Evolutionary conservation across 495 filamentous ascomycete genomes (phyloP), one percentile per base, ranked within the genome.

Genomic region (Penicillium simplicissimum): DNA sequence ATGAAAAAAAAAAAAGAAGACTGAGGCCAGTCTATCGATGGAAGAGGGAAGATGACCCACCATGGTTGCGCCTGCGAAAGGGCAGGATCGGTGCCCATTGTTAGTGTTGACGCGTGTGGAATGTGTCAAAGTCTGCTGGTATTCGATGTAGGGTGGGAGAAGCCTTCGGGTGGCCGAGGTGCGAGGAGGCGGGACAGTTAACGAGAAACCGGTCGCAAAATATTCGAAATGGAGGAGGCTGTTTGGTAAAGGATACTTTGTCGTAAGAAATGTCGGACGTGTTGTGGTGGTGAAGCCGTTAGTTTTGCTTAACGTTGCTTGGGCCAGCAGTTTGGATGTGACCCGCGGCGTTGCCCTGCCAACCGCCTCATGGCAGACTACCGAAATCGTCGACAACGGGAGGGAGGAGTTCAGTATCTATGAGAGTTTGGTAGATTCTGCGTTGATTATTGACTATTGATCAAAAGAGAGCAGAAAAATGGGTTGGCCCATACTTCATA

Each of bases 61-160:
- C 64, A 55, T 65, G 48, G 23, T 59, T 69, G 69, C 25, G 65
- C 57, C 58, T 58, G 66, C 47, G 64, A 42, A 40, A 52, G 57
- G 52, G 66, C 61, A 45, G 63, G 56, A 38, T 66, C 58, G 25
- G 57, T 66, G 38, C 42, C 58, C 69, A 71, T 71, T 58, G 61
- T 68, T 67, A 58, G 48, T 59, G 59, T 69, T 61, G 61, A 63
- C 69, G 56, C 67, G 67, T 31, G 64, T 56, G 67, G 69, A 71
- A 71, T 71, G 69, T 71, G 69, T 70, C 69, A 70, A 62, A 42
- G 7, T 53, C 10, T 5, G 14, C 36, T 55, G 21, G 53, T 40
- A 55, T 55, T 13, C n/a, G 36, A 8, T 21, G 9, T 28, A 21
- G 35, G 11, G 11, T 23, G 37, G 53, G 14, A n/a, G 4, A 31